phyloP scores from a whole-genome alignment of 2,329 filamentous ascomycete genomes.

The Fusarium proliferatum region DNA sequence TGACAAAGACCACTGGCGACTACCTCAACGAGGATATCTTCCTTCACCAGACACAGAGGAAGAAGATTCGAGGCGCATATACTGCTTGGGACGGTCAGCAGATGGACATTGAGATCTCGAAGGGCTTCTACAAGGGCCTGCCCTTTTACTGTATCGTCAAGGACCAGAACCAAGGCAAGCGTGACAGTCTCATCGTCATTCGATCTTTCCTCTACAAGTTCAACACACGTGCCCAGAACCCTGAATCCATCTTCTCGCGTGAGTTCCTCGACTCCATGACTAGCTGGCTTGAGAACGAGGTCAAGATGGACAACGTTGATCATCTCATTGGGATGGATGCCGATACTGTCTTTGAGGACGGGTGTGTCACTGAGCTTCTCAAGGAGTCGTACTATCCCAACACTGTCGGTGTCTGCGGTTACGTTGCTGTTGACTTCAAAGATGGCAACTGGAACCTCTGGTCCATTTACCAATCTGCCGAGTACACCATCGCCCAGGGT shows the following conservation, averaged over 20 bases:
- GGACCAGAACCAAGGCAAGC: not conserved
- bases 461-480: not conserved
- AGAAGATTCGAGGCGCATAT: not conserved
- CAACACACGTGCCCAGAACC: not conserved
- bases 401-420: not conserved
- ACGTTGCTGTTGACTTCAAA: not conserved
- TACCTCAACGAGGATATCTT: not conserved
- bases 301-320: not conserved
- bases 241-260: not conserved
- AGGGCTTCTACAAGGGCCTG: not conserved
- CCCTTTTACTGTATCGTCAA: not conserved
- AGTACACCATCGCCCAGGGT: not conserved
- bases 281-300: not conserved
- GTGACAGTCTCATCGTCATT: not conserved
- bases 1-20: not conserved
- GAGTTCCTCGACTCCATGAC: not conserved
- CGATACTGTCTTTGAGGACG: not conserved
- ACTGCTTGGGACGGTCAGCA: not conserved
- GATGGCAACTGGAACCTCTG: not conserved
- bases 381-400: not conserved
- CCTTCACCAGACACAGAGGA: not conserved
- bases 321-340: conserved; percentile 3
- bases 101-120: not conserved
- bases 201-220: not conserved
- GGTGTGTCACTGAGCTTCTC: not conserved